Conservation (phyloP, 768 basidiomycete species). For the Termitomyces sp. region DNA sequence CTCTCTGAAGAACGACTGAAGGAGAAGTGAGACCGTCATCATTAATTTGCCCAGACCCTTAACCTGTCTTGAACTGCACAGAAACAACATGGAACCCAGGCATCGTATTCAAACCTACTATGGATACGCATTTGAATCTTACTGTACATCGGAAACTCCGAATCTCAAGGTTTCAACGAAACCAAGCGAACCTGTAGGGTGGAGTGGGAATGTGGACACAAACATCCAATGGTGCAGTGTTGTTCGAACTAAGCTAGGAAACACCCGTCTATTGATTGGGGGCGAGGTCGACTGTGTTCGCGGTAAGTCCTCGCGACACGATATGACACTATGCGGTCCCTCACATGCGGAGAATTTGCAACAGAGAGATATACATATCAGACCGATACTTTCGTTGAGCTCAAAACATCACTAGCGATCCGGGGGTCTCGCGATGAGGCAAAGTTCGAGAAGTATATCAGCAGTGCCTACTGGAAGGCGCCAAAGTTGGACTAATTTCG, state of each 20-base stretch:
- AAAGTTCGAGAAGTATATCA: constrained; percentile 73
- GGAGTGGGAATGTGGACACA: constrained; percentile 81
- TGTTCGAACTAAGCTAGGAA: constrained; percentile 78
- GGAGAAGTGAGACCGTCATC: constrained; percentile 50
- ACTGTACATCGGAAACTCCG: constrained; percentile 58
- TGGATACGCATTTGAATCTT: constrained; percentile 89
- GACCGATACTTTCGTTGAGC: constrained; percentile 71
- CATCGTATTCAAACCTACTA: constrained; percentile 69
- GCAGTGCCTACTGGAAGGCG: neutral
- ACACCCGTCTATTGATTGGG: constrained; percentile 68
- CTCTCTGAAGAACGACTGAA: constrained; percentile 48
- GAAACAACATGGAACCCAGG: constrained; percentile 60
- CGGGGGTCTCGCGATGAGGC: constrained; percentile 56
- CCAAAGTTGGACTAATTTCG: neutral
- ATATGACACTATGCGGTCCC: neutral
- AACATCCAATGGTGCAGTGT: constrained; percentile 90
- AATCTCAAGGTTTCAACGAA: constrained; percentile 17
- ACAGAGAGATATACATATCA: constrained; percentile 56
- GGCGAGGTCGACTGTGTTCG: constrained; percentile 90
- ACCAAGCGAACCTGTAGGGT: constrained; percentile 40
- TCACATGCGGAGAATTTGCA: constrained; percentile 8
- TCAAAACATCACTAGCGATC: constrained; percentile 81
- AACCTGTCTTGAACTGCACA: constrained; percentile 20
- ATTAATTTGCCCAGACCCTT: neutral
- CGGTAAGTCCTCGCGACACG: constrained; percentile 35